Conservation (phyloP, 352 stramenopile genomes). For the Pythium scleroteichum region DNA sequence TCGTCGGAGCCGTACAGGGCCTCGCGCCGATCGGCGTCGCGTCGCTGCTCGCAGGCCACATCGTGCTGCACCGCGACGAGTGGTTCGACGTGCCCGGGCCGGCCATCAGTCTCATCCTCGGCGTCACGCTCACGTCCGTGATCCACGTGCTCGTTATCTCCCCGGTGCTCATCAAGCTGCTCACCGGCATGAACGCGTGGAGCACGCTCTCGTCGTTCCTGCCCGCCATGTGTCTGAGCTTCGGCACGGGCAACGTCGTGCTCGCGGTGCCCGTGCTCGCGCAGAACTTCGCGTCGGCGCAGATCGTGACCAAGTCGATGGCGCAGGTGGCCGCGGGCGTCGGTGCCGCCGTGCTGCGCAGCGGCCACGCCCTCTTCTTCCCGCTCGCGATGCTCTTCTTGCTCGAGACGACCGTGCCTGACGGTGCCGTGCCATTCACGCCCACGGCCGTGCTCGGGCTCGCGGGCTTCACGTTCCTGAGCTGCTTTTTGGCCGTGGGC, state of each 20-base stretch:
- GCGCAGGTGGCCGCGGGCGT: conserved; percentile 31
- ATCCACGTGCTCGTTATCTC: conserved; percentile 39
- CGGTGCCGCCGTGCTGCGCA: conserved; percentile 34
- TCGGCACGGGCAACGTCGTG: conserved; percentile 38
- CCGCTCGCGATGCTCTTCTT: conserved; percentile 33
- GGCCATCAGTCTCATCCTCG: conserved; percentile 40
- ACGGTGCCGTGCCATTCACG: conserved; percentile 10
- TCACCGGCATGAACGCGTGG: conserved; percentile 30
- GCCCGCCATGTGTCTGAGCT: conserved; percentile 40
- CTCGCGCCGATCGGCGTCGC: conserved; percentile 42
- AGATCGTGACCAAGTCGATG: conserved; percentile 48
- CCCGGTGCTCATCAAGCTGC: conserved; percentile 35
- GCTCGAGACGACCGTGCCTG: conserved; percentile 9
- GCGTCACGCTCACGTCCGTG: conserved; percentile 29
- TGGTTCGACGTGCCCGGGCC: conserved; percentile 37
- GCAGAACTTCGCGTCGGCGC: conserved; percentile 37
- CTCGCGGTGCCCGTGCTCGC: conserved; percentile 37
- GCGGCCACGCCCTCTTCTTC: conserved; percentile 45
- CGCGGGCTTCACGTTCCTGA: conserved; percentile 30
- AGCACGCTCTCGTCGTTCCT: conserved; percentile 30
- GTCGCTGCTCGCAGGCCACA: conserved; percentile 39
- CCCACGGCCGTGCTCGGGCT: conserved; percentile 3
- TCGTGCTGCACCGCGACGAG: conserved; percentile 45
- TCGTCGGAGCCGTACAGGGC: conserved; percentile 34
- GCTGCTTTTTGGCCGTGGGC: conserved; percentile 36